Evolutionary conservation across 306 rosid species (phyloP).

Genomic region (Rosa persica): DNA sequence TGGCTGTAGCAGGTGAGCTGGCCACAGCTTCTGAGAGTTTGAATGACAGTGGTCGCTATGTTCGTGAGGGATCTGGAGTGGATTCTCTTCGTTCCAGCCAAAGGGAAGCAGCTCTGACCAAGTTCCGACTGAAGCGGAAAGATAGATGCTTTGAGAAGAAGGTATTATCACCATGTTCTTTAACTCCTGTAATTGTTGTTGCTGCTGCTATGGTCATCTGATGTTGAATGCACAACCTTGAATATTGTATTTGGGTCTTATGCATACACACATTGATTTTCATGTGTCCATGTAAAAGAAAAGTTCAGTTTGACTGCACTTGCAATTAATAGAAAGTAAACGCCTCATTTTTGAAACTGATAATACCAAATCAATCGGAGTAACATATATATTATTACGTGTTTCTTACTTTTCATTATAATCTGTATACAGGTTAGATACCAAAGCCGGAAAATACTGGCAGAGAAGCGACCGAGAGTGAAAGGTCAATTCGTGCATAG

Average conservation of each 20-base stretch:
- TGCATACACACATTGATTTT: not conserved
- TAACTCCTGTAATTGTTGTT: not conserved
- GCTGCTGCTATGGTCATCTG: not conserved
- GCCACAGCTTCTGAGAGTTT: slow-evolving; percentile 27
- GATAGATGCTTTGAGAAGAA: slow-evolving; percentile 71
- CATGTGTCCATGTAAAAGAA: not conserved
- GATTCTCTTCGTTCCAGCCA: slow-evolving; percentile 45
- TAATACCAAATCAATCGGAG: not conserved
- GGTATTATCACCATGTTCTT: slow-evolving; percentile 37
- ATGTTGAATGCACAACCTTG: not conserved
- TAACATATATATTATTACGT: not conserved
- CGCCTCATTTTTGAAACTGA: not conserved
- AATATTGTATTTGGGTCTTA: not conserved
- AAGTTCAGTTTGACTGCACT: not conserved
- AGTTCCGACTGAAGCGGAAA: slow-evolving; percentile 66
- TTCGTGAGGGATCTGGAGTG: slow-evolving; percentile 34
- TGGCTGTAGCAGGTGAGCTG: slow-evolving; percentile 25
- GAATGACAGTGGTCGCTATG: slow-evolving; percentile 23
- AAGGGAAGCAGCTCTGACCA: slow-evolving; percentile 74
- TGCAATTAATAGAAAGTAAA: not conserved
- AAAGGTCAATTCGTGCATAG: slow-evolving; percentile 72
- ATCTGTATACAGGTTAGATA: slow-evolving; percentile 54
- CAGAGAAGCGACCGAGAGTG: slow-evolving; percentile 71
- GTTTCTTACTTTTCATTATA: not conserved
- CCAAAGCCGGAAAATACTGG: slow-evolving; percentile 57